A percentile compares a stretch with the other conserved stretches of the same genome.
phyloP scores from a whole-genome alignment of 371 early-diverging fungal species.

The Dipsacomyces acuminosporus region DNA sequence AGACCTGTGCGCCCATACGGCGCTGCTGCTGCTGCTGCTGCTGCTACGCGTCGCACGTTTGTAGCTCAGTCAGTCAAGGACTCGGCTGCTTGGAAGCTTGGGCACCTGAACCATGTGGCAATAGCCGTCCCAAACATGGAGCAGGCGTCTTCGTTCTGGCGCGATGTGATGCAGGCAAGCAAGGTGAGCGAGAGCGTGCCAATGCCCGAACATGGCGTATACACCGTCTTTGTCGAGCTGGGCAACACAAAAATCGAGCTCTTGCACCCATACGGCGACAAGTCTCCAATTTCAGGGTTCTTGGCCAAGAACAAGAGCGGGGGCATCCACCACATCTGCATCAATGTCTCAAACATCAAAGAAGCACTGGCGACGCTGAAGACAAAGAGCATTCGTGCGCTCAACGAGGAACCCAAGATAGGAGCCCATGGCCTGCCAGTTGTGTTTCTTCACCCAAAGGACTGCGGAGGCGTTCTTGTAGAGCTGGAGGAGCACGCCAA shows the following conservation, averaged over 20 bases:
- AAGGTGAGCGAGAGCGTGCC: conserved; percentile 61
- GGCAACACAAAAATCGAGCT: conserved; percentile 81
- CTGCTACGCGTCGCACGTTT: conserved; percentile 4
- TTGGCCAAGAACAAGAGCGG: conserved; percentile 69
- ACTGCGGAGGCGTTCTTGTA: conserved; percentile 74
- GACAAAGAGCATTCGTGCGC: conserved; percentile 55
- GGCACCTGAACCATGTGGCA: conserved; percentile 74
- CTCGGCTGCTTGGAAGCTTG: conserved; percentile 49
- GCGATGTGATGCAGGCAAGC: conserved; percentile 58
- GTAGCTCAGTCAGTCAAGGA: conserved; percentile 8
- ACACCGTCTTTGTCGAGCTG: conserved; percentile 73
- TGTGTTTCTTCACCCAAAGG: conserved; percentile 77
- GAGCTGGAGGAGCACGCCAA: conserved; percentile 55
- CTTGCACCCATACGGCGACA: conserved; percentile 66
- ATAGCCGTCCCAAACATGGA: conserved; percentile 71
- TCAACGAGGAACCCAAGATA: conserved; percentile 68
- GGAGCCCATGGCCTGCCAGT: conserved; percentile 79
- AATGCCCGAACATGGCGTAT: conserved; percentile 75
- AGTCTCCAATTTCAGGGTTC: conserved; percentile 68
- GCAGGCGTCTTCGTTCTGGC: conserved; percentile 61
- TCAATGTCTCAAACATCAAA: conserved; percentile 66
- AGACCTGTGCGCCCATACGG: no score
- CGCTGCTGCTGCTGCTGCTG: no score
- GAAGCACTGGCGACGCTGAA: conserved; percentile 49
- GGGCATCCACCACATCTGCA: conserved; percentile 77